Conservation (phyloP, 192 early-diverging fungal genomes). For the Piromyces finnis region DNA sequence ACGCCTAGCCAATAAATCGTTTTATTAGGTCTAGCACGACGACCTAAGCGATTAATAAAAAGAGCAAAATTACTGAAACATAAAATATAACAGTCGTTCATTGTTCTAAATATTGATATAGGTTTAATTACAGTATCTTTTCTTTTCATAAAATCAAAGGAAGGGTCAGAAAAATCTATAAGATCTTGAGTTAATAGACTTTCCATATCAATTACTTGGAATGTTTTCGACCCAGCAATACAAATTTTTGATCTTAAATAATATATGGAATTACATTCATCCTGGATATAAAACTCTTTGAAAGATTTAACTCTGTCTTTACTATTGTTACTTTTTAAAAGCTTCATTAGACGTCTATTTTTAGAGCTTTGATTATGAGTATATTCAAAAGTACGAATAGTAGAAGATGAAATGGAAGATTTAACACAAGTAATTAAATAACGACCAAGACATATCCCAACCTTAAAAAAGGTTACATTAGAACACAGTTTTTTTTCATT, state of each 20-base stretch:
- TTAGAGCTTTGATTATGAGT: neutral
- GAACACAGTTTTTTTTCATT: constrained; percentile 27
- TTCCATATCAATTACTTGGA: neutral
- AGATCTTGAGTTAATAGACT: neutral
- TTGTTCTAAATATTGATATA: neutral
- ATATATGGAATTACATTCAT: neutral
- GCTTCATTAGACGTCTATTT: neutral
- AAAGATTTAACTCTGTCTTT: neutral
- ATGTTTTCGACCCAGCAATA: neutral
- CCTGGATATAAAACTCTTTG: neutral
- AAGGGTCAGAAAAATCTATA: neutral
- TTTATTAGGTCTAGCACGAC: constrained; percentile 51
- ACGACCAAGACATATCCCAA: constrained; percentile 35
- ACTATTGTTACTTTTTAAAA: neutral
- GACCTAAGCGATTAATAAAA: neutral
- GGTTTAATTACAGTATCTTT: neutral
- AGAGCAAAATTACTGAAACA: neutral
- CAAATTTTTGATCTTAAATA: neutral
- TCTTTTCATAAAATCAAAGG: neutral
- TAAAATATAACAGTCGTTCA: neutral
- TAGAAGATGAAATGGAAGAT: constrained; percentile 51
- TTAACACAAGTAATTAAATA: constrained; percentile 50
- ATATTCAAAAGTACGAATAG: neutral
- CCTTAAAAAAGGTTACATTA: constrained; percentile 54
- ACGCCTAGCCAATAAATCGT: constrained; percentile 74